A percentile compares a stretch with the other conserved stretches of the same genome.
These are phyloP conservation scores for Acanthamoeba sp. DNA, from an alignment of 208 protist species.

Conservation along the genomic window DNA sequence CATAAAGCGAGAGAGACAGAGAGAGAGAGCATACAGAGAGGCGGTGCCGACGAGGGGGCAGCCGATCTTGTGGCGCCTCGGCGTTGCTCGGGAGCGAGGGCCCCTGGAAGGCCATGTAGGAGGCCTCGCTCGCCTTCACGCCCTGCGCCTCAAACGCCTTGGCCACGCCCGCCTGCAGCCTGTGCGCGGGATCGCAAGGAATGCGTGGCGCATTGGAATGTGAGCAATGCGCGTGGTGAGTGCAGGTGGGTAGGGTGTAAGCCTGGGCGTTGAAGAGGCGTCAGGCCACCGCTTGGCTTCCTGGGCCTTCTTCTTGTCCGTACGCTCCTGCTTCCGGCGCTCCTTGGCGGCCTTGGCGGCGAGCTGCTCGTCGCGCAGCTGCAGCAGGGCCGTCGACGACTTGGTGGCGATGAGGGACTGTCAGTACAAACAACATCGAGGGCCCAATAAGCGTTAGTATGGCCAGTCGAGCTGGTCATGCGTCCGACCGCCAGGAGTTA, in stretches of 20 bases:
- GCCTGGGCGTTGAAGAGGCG: background rate
- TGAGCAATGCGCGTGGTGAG: background rate
- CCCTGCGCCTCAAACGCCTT: background rate
- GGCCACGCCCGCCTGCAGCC: background rate
- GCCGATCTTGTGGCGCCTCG: slow-evolving; percentile 4
- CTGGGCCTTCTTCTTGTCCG: background rate
- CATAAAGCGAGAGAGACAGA: background rate
- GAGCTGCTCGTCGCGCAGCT: slow-evolving; percentile 20
- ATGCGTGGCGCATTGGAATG: background rate
- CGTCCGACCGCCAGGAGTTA: too few relatives aligned
- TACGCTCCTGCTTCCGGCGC: background rate
- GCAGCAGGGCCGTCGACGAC: slow-evolving; percentile 24
- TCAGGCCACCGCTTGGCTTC: slow-evolving; percentile 11
- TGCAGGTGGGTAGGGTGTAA: background rate
- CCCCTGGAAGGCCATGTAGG: slow-evolving; percentile 70
- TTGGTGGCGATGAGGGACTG: too few relatives aligned
- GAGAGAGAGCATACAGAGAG: background rate
- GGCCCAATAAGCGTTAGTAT: too few relatives aligned
- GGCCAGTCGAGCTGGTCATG: too few relatives aligned
- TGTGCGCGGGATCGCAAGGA: too few relatives aligned
- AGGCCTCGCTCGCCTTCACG: background rate
- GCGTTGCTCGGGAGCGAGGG: slow-evolving; percentile 47
- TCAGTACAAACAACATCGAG: too few relatives aligned
- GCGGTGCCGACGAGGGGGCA: slow-evolving; percentile 58
- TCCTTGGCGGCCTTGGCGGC: slow-evolving; percentile 4